A percentile compares a stretch with the other conserved stretches of the same genome.
Evolutionary conservation across 2,329 filamentous ascomycete genomes (phyloP).

Genomic region (Epichloe sylvatica): DNA sequence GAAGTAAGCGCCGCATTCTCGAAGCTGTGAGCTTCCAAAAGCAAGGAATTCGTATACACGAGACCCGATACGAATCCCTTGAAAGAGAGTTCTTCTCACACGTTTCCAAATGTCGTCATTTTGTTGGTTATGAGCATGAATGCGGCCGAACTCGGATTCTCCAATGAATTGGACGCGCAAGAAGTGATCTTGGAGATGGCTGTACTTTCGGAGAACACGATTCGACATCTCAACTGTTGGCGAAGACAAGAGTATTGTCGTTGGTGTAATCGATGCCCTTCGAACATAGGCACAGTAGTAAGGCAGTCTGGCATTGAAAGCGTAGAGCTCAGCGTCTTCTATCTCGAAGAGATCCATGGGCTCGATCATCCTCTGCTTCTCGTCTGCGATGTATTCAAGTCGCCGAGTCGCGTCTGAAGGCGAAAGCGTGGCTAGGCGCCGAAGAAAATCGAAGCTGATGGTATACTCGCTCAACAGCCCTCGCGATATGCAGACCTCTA

Average conservation of each 20-base stretch:
- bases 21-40: constrained; percentile 88
- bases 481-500: constrained; percentile 85
- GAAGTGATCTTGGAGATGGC: constrained; percentile 59
- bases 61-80: constrained; percentile 73
- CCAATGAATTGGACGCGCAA: constrained; percentile 82
- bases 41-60: constrained; percentile 80
- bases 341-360: constrained; percentile 59
- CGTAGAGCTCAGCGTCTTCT: constrained; percentile 32
- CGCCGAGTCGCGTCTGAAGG: constrained; percentile 44
- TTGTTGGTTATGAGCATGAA: constrained; percentile 35
- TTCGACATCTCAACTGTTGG: constrained; percentile 80
- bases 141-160: constrained; percentile 50
- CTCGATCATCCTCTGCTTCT: constrained; percentile 46
- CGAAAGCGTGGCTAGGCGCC: constrained; percentile 35
- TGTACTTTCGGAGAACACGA: constrained; percentile 63
- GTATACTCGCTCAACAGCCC: constrained; percentile 64
- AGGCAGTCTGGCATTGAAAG: constrained; percentile 41
- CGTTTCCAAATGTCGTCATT: constrained; percentile 62
- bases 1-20: constrained; percentile 86
- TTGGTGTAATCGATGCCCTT: constrained; percentile 71
- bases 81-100: constrained; percentile 53
- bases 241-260: constrained; percentile 62
- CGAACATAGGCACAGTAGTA: constrained; percentile 61
- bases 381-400: constrained; percentile 60
- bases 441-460: constrained; percentile 53